Base-by-base conservation (phyloP, 139 green algal genomes). In the Trebouxia sp. region DNA sequence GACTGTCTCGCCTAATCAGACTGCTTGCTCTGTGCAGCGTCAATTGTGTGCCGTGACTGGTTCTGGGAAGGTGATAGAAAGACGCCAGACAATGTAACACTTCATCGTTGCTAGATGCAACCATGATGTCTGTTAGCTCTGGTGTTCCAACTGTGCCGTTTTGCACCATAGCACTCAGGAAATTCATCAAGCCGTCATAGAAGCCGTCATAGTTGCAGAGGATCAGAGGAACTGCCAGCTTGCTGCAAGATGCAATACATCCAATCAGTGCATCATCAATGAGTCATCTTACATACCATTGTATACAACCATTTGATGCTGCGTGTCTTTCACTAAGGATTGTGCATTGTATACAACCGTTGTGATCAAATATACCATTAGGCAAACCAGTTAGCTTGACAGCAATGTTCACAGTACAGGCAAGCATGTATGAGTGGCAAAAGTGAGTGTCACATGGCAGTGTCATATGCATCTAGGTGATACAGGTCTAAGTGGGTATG, bases 151-250 rank as follows among this genome's bases (percentile, higher is more conserved):
- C 58, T 17, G 85, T 89, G 6, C 81, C 80, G 62, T 88, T 85
- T 20, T 48, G 47, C 30, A 87, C 83, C 65, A 82, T 89, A 9
- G 81, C 79, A 56, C 79, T 66, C 8, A 92, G 83, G 76, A 93
- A 89, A 28, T 70, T 22, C 41, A 90, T 69, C 26, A 90, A 82
- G 35, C 85, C 83, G 51, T 87, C 76, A 55, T 92, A 94, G 70
- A 92, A 91, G 28, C 87, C 90, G 67, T 90, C 87, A 67, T 89
- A 92, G 78, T 91, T 90, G 47, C 83, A 50, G 6, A 89, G 69
- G 17, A 88, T 80, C 24, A 88, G 53, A 28, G 85, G 85, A 38
- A 88, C 82, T 12, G 76, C 50, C 10, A 82, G 78, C 62, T 78
- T 78, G 42, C 74, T 85, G 75, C 81, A 69, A 11, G 50, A 17